These are phyloP conservation scores for Blastobotrys illinoisensis DNA, from an alignment of 1,139 yeast genomes.

Conservation along the genomic window DNA sequence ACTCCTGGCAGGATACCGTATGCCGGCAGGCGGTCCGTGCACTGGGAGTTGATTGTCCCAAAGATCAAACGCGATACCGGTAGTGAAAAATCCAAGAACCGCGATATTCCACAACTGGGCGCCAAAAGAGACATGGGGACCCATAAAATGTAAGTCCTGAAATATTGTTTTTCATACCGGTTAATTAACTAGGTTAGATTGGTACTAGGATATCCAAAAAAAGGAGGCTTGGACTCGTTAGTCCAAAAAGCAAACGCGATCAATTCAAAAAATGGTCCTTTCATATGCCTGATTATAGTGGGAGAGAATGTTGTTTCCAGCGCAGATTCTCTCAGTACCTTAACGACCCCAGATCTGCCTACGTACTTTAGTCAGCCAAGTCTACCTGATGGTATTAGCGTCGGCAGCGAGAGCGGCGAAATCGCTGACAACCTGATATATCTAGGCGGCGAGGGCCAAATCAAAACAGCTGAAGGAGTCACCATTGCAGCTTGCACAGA, in stretches of 20 bases:
- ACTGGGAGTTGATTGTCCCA: neutral
- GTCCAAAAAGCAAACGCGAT: conserved; percentile 20
- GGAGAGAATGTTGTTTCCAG: conserved; percentile 13
- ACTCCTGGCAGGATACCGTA: no score
- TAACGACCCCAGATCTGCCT: neutral
- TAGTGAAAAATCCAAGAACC: neutral
- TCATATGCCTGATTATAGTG: conserved; percentile 19
- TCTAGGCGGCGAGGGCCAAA: conserved; percentile 4
- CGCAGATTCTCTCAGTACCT: neutral
- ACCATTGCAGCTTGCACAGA: conserved; percentile 2
- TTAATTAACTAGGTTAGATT: conserved; percentile 8
- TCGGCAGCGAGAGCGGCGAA: neutral
- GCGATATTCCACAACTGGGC: no score
- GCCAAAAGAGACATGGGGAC: neutral
- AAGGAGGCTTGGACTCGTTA: conserved; percentile 10
- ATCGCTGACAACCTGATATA: conserved; percentile 3
- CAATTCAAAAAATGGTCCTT: conserved; percentile 26
- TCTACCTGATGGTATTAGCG: neutral
- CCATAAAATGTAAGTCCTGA: neutral
- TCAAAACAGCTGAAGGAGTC: conserved; percentile 7
- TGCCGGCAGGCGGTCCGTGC: neutral
- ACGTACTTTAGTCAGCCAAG: neutral
- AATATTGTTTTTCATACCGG: neutral
- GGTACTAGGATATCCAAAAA: conserved; percentile 22
- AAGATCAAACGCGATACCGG: neutral